Evolutionary conservation across 768 basidiomycete species (phyloP), one percentile per base, ranked within the genome.

Genomic region (Collybiopsis luxurians): DNA sequence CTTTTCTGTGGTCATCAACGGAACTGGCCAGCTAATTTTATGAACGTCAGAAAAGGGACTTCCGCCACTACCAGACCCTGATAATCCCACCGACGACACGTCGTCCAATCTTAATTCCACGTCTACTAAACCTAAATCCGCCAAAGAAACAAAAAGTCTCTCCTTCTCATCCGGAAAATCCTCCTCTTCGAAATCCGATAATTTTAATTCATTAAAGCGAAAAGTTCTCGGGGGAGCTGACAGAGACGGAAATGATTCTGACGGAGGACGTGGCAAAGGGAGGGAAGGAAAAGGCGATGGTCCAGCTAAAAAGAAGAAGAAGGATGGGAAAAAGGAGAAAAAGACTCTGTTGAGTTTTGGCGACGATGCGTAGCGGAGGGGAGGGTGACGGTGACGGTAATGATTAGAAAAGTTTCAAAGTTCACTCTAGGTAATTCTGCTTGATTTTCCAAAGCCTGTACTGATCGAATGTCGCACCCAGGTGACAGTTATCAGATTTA

Each of bases 31-130:
- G n/a, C n/a, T n/a, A n/a, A n/a, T n/a, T n/a, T n/a, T n/a, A 30
- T 2, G 49, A 48, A 39, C 3, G 31, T 36, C 15, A 79, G 78
- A 72, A 30, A 76, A 73, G 56, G 78, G 78, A 11, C 66, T 80
- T 1, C 64, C 75, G 27, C 69, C 73, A 17, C 65, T 79, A 0
- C 68, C 71, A 53, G 62, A 67, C 3, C 59, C 65, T 11, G 24
- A 45, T 26, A 46, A 46, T 12, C 27, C n/a, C 13, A 11, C n/a
- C 28, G 19, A n/a, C 27, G 17, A 42, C 19, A 31, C 31, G 17
- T 31, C 54, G 17, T 1, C 21, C 9, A 23, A n/a, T n/a, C n/a
- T n/a, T n/a, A 23, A 17, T 43, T 23, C 26, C 21, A 21, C 21
- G 4, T 40, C 39, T 10, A 19, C 9, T 46, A 47, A 31, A 13